Base-by-base conservation (phyloP, 2,329 filamentous ascomycete species). In the Colletotrichum noveboracense region DNA sequence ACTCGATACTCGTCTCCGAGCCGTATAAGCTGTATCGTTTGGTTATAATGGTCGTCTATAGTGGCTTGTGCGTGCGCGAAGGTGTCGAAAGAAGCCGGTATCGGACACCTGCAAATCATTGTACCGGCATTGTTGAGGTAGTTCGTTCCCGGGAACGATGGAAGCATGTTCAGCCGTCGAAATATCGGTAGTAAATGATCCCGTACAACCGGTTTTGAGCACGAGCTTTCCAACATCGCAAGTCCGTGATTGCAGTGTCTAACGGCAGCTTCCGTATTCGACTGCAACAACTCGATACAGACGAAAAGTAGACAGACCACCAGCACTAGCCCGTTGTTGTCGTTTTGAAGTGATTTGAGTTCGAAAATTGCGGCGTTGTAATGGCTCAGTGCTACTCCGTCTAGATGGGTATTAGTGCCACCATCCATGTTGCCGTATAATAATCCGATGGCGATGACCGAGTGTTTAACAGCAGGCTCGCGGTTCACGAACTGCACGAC, bases 391-490 rank as follows among this genome's bases (percentile, higher is more conserved):
- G 73, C 69, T 24, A 75, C 60, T 4, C 38, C 56, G 43, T 72
- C 70, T 26, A 26, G 7, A 13, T 38, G 62, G 7, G 52, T 43
- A 24, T 36, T 24, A 16, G 14, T 13, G 9, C 66, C 64, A 24
- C 48, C 21, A 4, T 70, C 18, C 9, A 36, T 32, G n/a, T 60
- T 52, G 16, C 67, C 74, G 14, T 32, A 87, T 5, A 78, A 36
- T 1, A 56, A 52, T 5, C 66, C 30, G 24, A 77, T 70, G 7
- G 77, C 68, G 16, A 78, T 32, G 3, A 76, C 66, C 2, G 70
- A 32, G n/a, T 78, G 68, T 5, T 60, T 65, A 7, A 70, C 76
- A 0, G 71, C 76, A 0, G 71, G 55, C 28, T 78, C 77, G 3
- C 61, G 32, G n/a, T 58, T 66, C 9, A 24, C 28, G 18, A 76